These are phyloP conservation scores for Sphaerulina musiva DNA, from an alignment of 2,329 filamentous ascomycete species.

Conservation along the genomic window DNA sequence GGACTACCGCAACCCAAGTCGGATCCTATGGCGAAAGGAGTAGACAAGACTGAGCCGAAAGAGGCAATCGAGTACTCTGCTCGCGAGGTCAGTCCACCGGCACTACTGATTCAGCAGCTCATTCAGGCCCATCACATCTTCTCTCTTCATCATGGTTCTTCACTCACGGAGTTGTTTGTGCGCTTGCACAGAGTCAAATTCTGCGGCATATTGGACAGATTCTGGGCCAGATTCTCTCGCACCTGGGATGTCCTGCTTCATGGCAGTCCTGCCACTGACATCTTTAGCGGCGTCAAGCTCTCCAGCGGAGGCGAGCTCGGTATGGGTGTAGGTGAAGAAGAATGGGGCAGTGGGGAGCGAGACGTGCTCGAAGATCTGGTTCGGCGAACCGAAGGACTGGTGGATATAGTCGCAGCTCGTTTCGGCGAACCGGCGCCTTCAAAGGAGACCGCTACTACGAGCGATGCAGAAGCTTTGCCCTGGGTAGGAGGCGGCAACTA, in stretches of 20 bases:
- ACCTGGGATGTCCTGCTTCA: slow-evolving; percentile 84
- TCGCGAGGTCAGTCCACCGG: slow-evolving; percentile 78
- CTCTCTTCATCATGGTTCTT: slow-evolving; percentile 76
- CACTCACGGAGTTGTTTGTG: slow-evolving; percentile 63
- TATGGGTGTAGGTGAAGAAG: slow-evolving; percentile 90
- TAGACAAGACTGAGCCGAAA: slow-evolving; percentile 18
- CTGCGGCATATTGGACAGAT: slow-evolving; percentile 64
- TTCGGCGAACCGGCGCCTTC: slow-evolving; percentile 58
- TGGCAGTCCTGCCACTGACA: slow-evolving; percentile 73
- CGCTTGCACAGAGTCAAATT: slow-evolving; percentile 62
- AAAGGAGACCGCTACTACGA: slow-evolving; percentile 27
- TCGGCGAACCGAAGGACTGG: slow-evolving; percentile 69
- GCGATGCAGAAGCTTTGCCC: slow-evolving; percentile 31
- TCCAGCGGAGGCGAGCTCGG: slow-evolving; percentile 87
- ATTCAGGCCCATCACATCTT: slow-evolving; percentile 77
- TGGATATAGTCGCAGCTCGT: slow-evolving; percentile 80
- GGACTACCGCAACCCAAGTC: slow-evolving; percentile 35
- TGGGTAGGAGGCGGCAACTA: slow-evolving; percentile 72
- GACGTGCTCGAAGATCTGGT: slow-evolving; percentile 90
- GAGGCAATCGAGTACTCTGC: slow-evolving; percentile 71
- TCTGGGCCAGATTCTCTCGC: slow-evolving; percentile 65
- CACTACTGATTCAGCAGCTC: slow-evolving; percentile 72
- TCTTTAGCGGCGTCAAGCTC: slow-evolving; percentile 79
- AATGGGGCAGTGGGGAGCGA: slow-evolving; percentile 85
- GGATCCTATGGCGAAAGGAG: slow-evolving; percentile 24